Evolutionary conservation across 371 early-diverging fungal genomes (phyloP).

Genomic region (Mucor ambiguus): DNA sequence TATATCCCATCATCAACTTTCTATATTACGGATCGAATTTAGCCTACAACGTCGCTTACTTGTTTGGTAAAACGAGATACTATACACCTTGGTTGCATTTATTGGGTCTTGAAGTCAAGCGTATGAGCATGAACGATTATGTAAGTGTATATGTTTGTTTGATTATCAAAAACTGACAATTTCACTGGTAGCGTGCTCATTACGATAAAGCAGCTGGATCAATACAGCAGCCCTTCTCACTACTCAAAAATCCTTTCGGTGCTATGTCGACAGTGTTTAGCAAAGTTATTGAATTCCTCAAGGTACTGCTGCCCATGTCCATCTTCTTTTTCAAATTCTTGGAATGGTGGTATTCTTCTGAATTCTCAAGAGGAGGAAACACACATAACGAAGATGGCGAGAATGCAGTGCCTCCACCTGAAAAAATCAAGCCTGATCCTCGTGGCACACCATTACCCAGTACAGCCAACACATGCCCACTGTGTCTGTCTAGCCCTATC

Average conservation of each 20-base stretch:
- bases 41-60: conserved; percentile 75
- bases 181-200: conserved; percentile 34
- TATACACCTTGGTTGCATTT: conserved; percentile 83
- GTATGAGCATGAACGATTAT: conserved; percentile 82
- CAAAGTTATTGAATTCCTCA: conserved; percentile 70
- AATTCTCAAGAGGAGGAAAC: conserved; percentile 54
- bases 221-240: conserved; percentile 11
- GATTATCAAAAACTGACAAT: background rate
- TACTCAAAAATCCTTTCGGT: conserved; percentile 26
- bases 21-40: conserved; percentile 65
- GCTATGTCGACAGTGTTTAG: conserved; percentile 38
- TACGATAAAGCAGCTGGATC: conserved; percentile 37
- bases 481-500: conserved; percentile 68
- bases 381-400: conserved; percentile 34
- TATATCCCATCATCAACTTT: conserved; percentile 74
- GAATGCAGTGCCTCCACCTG: conserved; percentile 63
- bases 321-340: conserved; percentile 92
- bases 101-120: conserved; percentile 72
- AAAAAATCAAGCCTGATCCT: conserved; percentile 70
- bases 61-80: conserved; percentile 80
- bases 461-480: conserved; percentile 75
- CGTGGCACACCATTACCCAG: conserved; percentile 76
- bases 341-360: conserved; percentile 95
- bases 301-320: conserved; percentile 80
- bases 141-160: conserved; percentile 48